Percentiles rank a stretch among this genome's conserved stretches.
Evolutionary conservation across 1,284 basidiomycete genomes (phyloP).

Genomic region (Kwoniella shivajii): DNA sequence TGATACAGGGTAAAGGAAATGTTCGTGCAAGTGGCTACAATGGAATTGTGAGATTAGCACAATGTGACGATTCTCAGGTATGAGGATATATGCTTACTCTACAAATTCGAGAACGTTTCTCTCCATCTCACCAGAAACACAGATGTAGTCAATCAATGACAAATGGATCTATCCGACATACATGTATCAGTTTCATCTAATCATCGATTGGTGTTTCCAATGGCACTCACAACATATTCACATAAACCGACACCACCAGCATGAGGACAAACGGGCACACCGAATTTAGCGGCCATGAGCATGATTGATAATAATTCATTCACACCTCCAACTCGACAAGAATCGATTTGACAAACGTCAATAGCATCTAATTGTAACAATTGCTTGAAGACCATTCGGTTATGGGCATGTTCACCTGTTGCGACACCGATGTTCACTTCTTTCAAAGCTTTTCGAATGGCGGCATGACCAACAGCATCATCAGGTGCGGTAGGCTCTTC

Average conservation of each 20-base stretch:
- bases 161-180: constrained; percentile 41
- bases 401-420: constrained; percentile 94
- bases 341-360: constrained; percentile 95
- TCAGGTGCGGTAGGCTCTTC: constrained; percentile 94
- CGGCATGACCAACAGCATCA: constrained; percentile 66
- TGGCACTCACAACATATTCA: constrained; percentile 87
- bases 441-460: constrained; percentile 63
- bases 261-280: constrained; percentile 87
- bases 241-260: constrained; percentile 94
- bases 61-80: background rate
- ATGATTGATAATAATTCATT: constrained; percentile 92
- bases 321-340: constrained; percentile 87
- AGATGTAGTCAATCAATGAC: constrained; percentile 85
- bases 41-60: background rate
- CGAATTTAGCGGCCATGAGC: constrained; percentile 86
- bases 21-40: constrained; percentile 77
- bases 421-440: constrained; percentile 88
- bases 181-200: background rate
- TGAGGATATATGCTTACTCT: constrained; percentile 29
- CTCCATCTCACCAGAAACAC: constrained; percentile 86
- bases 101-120: constrained; percentile 80
- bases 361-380: constrained; percentile 89
- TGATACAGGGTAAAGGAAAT: constrained; percentile 84
- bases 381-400: constrained; percentile 97
- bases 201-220: background rate